Percentiles rank a stretch among this genome's conserved stretches.
Conservation (phyloP, 768 basidiomycete genomes). For the Sporobolomyces roseus region DNA sequence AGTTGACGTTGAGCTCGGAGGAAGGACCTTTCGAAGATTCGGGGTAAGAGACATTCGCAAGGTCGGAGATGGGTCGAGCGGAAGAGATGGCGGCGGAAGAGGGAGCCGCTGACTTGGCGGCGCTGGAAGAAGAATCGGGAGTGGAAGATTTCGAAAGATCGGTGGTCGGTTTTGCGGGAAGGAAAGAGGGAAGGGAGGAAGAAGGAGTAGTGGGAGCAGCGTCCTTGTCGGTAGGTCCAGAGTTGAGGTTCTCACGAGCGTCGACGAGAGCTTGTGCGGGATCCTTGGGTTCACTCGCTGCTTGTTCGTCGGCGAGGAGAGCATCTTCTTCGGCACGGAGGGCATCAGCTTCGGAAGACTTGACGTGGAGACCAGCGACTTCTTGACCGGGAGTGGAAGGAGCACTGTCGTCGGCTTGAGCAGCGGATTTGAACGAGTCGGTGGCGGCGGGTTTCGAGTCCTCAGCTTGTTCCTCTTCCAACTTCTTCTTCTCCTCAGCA, state of each 20-base stretch:
- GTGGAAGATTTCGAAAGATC: slow-evolving; percentile 8
- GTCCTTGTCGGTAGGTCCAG: slow-evolving; percentile 3
- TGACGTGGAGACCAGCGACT: slow-evolving; percentile 29
- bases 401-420: slow-evolving; percentile 21
- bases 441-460: slow-evolving; percentile 9
- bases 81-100: slow-evolving; percentile 58
- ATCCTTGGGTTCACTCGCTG: slow-evolving; percentile 22
- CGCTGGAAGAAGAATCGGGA: background rate
- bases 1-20: slow-evolving; percentile 75
- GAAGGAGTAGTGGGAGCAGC: background rate
- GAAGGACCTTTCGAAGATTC: slow-evolving; percentile 75
- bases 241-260: slow-evolving; percentile 33
- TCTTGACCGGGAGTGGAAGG: slow-evolving; percentile 22
- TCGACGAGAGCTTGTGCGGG: slow-evolving; percentile 35
- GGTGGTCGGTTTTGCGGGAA: slow-evolving; percentile 36
- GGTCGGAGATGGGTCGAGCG: slow-evolving; percentile 79
- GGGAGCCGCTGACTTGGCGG: slow-evolving; percentile 11
- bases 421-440: slow-evolving; percentile 20
- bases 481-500: slow-evolving; percentile 5
- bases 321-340: slow-evolving; percentile 34
- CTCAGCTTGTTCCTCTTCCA: background rate
- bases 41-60: slow-evolving; percentile 72
- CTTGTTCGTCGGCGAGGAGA: slow-evolving; percentile 35
- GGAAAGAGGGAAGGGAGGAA: slow-evolving; percentile 31
- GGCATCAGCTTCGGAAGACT: slow-evolving; percentile 27